phyloP scores from a whole-genome alignment of 75 land plant species.

The Selaginella moellendorffii region DNA sequence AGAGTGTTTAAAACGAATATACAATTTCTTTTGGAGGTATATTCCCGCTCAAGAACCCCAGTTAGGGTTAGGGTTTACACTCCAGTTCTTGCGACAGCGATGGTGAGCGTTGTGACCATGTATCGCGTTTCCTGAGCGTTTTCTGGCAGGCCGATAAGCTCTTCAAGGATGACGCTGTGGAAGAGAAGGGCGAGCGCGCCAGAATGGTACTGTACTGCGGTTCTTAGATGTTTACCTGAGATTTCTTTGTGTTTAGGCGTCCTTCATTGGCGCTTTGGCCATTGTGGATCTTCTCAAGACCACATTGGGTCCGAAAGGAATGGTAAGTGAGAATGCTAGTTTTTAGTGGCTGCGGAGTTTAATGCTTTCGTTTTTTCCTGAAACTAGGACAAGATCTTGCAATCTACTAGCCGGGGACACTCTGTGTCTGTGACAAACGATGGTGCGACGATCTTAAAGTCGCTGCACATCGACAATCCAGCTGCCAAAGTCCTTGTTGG shows the following conservation, averaged over 20 bases:
- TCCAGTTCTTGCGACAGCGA: too few species aligned
- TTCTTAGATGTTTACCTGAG: too few species aligned
- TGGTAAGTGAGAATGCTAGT: constrained; percentile 31
- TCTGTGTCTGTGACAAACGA: constrained; percentile 91
- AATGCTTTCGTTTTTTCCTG: neutral
- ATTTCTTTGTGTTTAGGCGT: constrained; percentile 54
- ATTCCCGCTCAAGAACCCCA: neutral
- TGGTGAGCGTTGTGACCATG: too few species aligned
- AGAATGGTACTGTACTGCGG: constrained; percentile 45
- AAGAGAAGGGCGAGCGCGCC: constrained; percentile 90
- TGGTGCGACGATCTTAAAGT: constrained; percentile 74
- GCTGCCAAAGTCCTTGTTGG: constrained; percentile 98
- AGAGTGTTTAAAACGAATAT: neutral
- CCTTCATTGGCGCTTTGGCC: constrained; percentile 94
- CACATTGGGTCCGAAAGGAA: constrained; percentile 93
- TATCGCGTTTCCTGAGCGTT: too few species aligned
- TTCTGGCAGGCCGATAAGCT: constrained; percentile 45
- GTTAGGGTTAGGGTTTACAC: neutral
- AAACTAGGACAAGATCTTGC: constrained; percentile 70
- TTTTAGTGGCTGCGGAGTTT: neutral
- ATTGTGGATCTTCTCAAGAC: constrained; percentile 95
- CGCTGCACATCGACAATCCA: constrained; percentile 89
- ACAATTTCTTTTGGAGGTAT: neutral
- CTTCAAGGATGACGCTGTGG: constrained; percentile 72
- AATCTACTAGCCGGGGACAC: constrained; percentile 88